These are phyloP conservation scores for Pichia inconspicua DNA, from an alignment of 1,139 yeast genomes.

Conservation along the genomic window DNA sequence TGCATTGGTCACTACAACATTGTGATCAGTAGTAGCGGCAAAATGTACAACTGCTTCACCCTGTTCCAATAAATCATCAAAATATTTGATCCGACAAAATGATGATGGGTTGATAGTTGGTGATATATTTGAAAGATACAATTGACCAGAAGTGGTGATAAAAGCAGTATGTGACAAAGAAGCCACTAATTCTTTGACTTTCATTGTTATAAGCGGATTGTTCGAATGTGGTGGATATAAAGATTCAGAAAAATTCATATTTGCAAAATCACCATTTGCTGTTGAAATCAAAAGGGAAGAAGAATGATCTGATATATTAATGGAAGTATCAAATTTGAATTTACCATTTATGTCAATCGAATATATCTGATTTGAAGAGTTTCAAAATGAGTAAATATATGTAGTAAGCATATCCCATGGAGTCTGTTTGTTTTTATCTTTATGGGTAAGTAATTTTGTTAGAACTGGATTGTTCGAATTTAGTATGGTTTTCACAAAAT, in stretches of 20 bases:
- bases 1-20: constrained; percentile 44
- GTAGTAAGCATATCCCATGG: constrained; percentile 49
- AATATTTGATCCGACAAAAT: constrained; percentile 20
- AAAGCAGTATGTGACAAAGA: constrained; percentile 11
- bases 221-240: constrained; percentile 8
- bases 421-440: constrained; percentile 61
- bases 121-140: constrained; percentile 10
- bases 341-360: constrained; percentile 9
- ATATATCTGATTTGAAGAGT: not conserved
- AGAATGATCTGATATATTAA: not conserved
- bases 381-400: constrained; percentile 3
- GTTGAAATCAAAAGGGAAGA: constrained; percentile 6
- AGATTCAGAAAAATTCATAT: not conserved
- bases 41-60: constrained; percentile 34
- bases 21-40: constrained; percentile 60
- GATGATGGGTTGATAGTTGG: constrained; percentile 14
- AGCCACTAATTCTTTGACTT: constrained; percentile 4
- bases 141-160: constrained; percentile 33
- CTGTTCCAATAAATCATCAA: constrained; percentile 17
- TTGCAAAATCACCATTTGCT: constrained; percentile 7
- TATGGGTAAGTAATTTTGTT: constrained; percentile 41
- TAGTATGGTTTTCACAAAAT: constrained; percentile 46
- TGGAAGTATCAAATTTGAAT: constrained; percentile 1
- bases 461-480: constrained; percentile 19
- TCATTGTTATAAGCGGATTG: constrained; percentile 5